These are phyloP conservation scores for Phytophthora litchii DNA, from an alignment of 352 stramenopile genomes.

Conservation along the genomic window DNA sequence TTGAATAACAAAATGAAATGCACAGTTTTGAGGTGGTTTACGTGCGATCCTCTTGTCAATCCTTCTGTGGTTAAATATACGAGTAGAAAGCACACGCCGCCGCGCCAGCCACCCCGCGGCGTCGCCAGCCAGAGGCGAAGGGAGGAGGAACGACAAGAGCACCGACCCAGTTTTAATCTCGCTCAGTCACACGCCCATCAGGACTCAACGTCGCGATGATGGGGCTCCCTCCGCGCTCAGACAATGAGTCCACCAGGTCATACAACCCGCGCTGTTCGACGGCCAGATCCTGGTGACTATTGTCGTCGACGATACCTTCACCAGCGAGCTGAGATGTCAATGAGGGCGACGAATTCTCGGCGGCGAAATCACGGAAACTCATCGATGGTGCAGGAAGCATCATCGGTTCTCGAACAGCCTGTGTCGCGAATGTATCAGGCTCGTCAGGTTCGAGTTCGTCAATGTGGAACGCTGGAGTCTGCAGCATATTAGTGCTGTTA, in stretches of 20 bases:
- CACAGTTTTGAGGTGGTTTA: constrained; percentile 31
- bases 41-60: constrained; percentile 36
- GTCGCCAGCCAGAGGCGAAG: constrained; percentile 20
- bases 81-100: constrained; percentile 39
- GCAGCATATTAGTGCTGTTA: constrained; percentile 5
- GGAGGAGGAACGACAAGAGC: constrained; percentile 23
- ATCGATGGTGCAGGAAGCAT: constrained; percentile 20
- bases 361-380: constrained; percentile 36
- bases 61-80: constrained; percentile 49
- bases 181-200: constrained; percentile 18
- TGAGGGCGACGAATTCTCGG: constrained; percentile 35
- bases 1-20: constrained; percentile 38
- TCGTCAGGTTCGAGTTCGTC: constrained; percentile 31
- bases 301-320: constrained; percentile 17
- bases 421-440: constrained; percentile 29
- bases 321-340: constrained; percentile 37
- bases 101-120: constrained; percentile 15
- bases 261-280: constrained; percentile 30
- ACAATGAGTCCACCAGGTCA: constrained; percentile 41
- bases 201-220: constrained; percentile 22
- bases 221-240: constrained; percentile 26
- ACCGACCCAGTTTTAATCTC: constrained; percentile 27
- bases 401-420: constrained; percentile 25
- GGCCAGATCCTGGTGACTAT: constrained; percentile 9
- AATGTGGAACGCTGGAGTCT: constrained; percentile 17